Evolutionary conservation across 306 rosid genomes (phyloP).

Genomic region (Cucurbita moschata): DNA sequence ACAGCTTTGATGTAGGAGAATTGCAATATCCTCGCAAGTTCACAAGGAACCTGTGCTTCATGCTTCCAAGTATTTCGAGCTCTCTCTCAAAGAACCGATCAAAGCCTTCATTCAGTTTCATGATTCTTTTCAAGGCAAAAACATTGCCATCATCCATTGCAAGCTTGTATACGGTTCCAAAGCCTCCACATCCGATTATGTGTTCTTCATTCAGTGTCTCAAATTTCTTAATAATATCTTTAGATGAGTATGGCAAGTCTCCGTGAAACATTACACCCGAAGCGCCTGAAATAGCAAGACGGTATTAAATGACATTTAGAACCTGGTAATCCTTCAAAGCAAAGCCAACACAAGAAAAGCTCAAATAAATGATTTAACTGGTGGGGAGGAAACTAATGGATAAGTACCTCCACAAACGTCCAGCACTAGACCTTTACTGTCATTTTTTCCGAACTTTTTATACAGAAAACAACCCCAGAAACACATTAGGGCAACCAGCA

Average conservation of each 20-base stretch:
- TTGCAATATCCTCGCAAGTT: constrained; percentile 96
- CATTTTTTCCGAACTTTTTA: constrained; percentile 77
- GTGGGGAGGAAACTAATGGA: background rate
- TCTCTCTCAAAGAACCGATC: constrained; percentile 97
- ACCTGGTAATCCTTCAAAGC: background rate
- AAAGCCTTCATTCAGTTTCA: constrained; percentile 83
- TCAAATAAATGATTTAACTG: background rate
- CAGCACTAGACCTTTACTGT: constrained; percentile 49
- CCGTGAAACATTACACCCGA: constrained; percentile 97
- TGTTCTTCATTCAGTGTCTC: constrained; percentile 87
- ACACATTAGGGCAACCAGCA: constrained; percentile 98
- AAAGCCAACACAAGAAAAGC: constrained; percentile 8
- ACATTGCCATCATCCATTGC: constrained; percentile 95
- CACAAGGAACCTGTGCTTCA: constrained; percentile 91
- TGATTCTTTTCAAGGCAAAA: constrained; percentile 88
- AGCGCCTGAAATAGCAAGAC: constrained; percentile 50
- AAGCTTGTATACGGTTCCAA: constrained; percentile 90
- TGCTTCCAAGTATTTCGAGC: constrained; percentile 95
- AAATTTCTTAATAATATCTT: constrained; percentile 87
- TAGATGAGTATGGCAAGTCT: constrained; percentile 93
- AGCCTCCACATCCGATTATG: constrained; percentile 88
- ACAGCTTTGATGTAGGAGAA: constrained; percentile 87
- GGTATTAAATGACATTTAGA: constrained; percentile 13
- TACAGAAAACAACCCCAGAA: constrained; percentile 99
- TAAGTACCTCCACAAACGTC: constrained; percentile 78